Percentiles rank a stretch among this genome's conserved stretches.
These are phyloP conservation scores for Aspergillus pseudoglaucus DNA, from an alignment of 2,329 filamentous ascomycete genomes.

Conservation along the genomic window DNA sequence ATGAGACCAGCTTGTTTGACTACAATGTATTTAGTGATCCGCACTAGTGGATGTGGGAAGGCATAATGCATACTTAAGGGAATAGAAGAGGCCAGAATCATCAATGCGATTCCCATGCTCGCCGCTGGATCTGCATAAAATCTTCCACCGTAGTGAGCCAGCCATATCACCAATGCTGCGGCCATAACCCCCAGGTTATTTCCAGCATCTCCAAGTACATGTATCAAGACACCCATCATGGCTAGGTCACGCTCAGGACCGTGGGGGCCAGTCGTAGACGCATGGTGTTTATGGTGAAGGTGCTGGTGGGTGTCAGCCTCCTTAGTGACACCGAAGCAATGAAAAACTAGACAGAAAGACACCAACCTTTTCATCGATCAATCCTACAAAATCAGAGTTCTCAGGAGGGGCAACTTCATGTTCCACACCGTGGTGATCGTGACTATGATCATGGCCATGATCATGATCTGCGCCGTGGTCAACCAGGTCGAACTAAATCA, in stretches of 20 bases:
- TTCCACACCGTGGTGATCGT: not conserved
- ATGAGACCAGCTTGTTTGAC: constrained; percentile 47
- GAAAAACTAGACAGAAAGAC: not conserved
- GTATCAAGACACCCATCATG: constrained; percentile 63
- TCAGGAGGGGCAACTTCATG: not conserved
- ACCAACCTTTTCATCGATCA: constrained; percentile 1
- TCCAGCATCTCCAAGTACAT: constrained; percentile 63
- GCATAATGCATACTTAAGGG: constrained; percentile 3
- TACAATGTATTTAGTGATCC: not conserved
- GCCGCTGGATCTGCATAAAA: constrained; percentile 66
- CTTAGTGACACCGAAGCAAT: not conserved
- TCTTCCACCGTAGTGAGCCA: constrained; percentile 46
- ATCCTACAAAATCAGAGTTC: not conserved
- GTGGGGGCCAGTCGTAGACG: constrained; percentile 25
- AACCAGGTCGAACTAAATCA: not conserved
- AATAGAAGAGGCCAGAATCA: constrained; percentile 57
- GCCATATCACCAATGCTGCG: constrained; percentile 62
- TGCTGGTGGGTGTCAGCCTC: constrained; percentile 4
- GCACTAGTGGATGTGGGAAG: not conserved
- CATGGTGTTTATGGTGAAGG: constrained; percentile 22
- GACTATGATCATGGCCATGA: constrained; percentile 2
- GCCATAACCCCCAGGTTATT: constrained; percentile 70
- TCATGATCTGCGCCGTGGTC: constrained; percentile 3
- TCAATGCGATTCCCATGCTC: constrained; percentile 59
- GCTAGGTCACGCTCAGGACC: constrained; percentile 53